phyloP scores from a whole-genome alignment of 2,329 filamentous ascomycete genomes.

The Exophiala spinifera region DNA sequence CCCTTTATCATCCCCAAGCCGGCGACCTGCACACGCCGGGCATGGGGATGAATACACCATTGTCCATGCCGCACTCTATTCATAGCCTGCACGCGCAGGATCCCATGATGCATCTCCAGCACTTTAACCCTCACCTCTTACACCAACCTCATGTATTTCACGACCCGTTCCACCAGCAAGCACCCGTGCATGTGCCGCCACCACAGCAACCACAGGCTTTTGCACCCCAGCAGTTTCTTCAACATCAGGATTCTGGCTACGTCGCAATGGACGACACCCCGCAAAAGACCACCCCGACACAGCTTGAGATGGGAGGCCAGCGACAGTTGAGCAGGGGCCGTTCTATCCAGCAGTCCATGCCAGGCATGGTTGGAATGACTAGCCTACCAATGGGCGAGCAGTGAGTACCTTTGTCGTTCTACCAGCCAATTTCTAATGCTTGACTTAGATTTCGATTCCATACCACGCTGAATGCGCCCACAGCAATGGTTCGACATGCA shows the following conservation, averaged over 20 bases:
- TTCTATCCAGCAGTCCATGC: conserved; percentile 35
- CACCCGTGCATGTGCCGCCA: conserved; percentile 17
- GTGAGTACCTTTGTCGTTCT: conserved; percentile 31
- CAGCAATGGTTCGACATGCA: conserved; percentile 86
- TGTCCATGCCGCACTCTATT: conserved; percentile 71
- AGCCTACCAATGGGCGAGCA: conserved; percentile 51
- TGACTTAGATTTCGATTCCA: conserved; percentile 73
- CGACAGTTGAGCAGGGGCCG: conserved; percentile 20
- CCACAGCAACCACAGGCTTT: conserved; percentile 58
- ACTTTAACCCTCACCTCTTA: conserved; percentile 59
- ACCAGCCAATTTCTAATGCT: conserved; percentile 25
- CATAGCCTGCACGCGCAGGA: conserved; percentile 60
- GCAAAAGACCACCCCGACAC: conserved; percentile 48
- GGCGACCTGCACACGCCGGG: conserved; percentile 84
- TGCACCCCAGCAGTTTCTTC: conserved; percentile 58
- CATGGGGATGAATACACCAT: conserved; percentile 70
- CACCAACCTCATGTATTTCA: conserved; percentile 26
- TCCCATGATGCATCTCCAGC: conserved; percentile 61
- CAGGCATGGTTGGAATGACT: conserved; percentile 30
- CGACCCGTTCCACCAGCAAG: conserved; percentile 24
- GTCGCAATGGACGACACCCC: conserved; percentile 69
- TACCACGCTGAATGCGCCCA: conserved; percentile 85
- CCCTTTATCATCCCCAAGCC: conserved; percentile 76
- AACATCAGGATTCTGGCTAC: conserved; percentile 73
- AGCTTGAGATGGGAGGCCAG: conserved; percentile 21